Conservation (phyloP, 2,329 filamentous ascomycete genomes). For the Anthostomella pinea region DNA sequence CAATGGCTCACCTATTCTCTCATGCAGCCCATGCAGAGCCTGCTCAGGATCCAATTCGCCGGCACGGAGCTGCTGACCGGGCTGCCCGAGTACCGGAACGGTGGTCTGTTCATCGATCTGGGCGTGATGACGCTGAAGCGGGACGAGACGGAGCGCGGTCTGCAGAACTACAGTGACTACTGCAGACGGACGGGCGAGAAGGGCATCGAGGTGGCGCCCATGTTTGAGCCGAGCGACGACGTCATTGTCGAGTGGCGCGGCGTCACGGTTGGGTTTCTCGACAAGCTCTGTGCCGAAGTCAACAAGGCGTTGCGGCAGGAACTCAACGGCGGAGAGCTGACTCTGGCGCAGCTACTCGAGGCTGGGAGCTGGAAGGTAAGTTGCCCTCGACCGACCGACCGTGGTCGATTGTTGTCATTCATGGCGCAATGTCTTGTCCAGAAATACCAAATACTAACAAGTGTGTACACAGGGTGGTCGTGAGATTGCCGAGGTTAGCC, state of each 20-base stretch:
- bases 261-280: constrained; percentile 70
- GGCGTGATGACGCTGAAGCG: constrained; percentile 76
- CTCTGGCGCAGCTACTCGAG: constrained; percentile 84
- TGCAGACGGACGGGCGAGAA: constrained; percentile 69
- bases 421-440: background rate
- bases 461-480: constrained; percentile 66
- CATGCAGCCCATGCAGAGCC: constrained; percentile 83
- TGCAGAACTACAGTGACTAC: constrained; percentile 68
- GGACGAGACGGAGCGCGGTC: constrained; percentile 65
- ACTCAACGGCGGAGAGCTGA: constrained; percentile 69
- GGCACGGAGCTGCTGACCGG: constrained; percentile 81
- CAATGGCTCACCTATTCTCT: constrained; percentile 95
- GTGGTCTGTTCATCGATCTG: constrained; percentile 81
- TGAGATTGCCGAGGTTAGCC: constrained; percentile 91
- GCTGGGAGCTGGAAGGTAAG: constrained; percentile 92
- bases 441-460: constrained; percentile 19
- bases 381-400: too few species aligned
- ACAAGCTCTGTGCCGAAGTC: constrained; percentile 61
- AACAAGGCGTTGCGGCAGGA: constrained; percentile 65
- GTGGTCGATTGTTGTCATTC: too few species aligned
- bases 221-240: constrained; percentile 71
- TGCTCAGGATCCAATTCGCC: constrained; percentile 77
- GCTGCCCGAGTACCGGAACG: constrained; percentile 88
- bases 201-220: constrained; percentile 57
- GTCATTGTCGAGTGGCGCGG: constrained; percentile 80